phyloP scores from a whole-genome alignment of 495 filamentous ascomycete genomes.

The Bryoglossum gracile region DNA sequence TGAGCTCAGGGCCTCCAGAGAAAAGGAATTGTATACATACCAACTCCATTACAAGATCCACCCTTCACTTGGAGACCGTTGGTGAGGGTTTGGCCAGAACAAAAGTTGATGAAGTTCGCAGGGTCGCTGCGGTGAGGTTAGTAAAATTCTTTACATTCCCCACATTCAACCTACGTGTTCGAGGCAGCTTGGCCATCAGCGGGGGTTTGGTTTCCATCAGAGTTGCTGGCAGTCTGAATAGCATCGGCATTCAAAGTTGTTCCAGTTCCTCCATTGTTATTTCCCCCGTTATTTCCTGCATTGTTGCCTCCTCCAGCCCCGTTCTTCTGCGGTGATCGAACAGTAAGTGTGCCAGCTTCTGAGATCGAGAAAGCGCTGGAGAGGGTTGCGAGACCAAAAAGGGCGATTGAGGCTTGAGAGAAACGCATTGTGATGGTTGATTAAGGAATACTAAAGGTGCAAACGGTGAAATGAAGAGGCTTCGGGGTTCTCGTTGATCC shows the following conservation, averaged over 20 bases:
- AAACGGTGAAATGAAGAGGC: neutral
- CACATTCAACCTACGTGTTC: conserved; percentile 35
- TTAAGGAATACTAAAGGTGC: neutral
- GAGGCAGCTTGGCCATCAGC: conserved; percentile 48
- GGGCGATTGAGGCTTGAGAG: neutral
- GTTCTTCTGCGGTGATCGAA: neutral
- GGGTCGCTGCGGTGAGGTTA: conserved; percentile 29
- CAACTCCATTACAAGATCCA: conserved; percentile 64
- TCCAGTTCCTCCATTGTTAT: neutral
- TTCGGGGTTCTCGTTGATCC: conserved; percentile 11
- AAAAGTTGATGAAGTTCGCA: conserved; percentile 65
- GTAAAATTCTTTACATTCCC: conserved; percentile 13
- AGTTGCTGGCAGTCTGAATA: conserved; percentile 12
- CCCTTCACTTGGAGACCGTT: conserved; percentile 54
- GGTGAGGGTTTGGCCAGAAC: conserved; percentile 55
- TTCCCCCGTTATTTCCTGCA: neutral
- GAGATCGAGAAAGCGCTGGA: neutral
- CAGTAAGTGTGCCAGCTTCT: neutral
- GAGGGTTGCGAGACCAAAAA: neutral
- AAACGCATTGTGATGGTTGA: neutral
- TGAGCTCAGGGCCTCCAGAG: neutral
- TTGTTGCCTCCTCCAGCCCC: neutral
- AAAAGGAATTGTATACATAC: conserved; percentile 46
- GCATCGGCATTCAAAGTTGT: conserved; percentile 10
- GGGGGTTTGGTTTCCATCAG: conserved; percentile 12